A percentile compares a stretch with the other conserved stretches of the same genome.
Evolutionary conservation across 2,329 filamentous ascomycete genomes (phyloP).

Genomic region (Karstenula rhodostoma): DNA sequence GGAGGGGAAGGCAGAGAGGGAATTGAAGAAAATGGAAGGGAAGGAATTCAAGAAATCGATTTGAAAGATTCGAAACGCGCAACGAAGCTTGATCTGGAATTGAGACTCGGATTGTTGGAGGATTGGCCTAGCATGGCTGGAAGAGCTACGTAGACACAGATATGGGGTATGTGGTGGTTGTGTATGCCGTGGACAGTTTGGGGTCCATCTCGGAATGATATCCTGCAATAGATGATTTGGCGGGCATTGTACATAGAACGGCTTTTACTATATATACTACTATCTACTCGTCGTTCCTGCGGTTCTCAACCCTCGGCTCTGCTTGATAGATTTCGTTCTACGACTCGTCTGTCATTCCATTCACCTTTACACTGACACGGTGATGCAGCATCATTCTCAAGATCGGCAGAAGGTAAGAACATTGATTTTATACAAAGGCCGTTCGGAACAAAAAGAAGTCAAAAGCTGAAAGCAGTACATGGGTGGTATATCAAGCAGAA

Average conservation of each 20-base stretch:
- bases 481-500: slow-evolving; percentile 12
- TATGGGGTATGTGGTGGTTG: not conserved
- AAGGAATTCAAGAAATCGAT: not conserved
- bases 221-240: not conserved
- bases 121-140: not conserved
- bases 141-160: not conserved
- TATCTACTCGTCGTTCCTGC: not conserved
- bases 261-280: not conserved
- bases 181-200: not conserved
- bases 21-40: not conserved
- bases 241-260: not conserved
- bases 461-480: slow-evolving; percentile 9
- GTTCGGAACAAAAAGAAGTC: not conserved
- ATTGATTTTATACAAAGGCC: slow-evolving; percentile 12
- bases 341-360: not conserved
- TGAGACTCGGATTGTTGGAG: not conserved
- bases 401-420: not conserved
- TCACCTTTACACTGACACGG: not conserved
- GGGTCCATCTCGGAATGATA: not conserved
- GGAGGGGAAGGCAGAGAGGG: slow-evolving; percentile 10
- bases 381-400: not conserved
- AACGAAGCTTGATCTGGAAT: not conserved
- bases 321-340: not conserved
- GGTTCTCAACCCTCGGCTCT: not conserved
- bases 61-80: not conserved